Evolutionary conservation across 78 protist species (phyloP).

Genomic region (Guillardia theta): DNA sequence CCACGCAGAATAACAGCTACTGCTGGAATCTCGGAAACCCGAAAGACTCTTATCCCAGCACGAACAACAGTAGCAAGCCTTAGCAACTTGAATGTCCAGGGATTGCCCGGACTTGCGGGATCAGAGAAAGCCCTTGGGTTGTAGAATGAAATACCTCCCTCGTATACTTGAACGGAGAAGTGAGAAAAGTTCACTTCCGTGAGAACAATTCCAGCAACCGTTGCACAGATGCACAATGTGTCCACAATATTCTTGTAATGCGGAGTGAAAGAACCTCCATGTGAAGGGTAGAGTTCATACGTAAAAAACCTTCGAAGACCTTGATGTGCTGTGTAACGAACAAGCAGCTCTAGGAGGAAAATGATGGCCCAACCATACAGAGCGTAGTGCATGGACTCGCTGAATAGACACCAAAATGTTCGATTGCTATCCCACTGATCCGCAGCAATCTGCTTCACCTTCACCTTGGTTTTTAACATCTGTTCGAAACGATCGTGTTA

Average conservation of each 20-base stretch:
- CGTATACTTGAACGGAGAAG: not conserved
- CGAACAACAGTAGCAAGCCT: not conserved
- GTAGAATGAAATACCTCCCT: not conserved
- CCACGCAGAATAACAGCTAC: not conserved
- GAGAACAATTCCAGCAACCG: not conserved
- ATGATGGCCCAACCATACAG: not conserved
- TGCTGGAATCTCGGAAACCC: not conserved
- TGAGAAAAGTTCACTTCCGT: not conserved
- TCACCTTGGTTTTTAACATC: no score
- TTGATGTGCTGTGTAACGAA: not conserved
- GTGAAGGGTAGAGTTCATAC: not conserved
- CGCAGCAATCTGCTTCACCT: not conserved
- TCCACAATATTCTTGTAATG: not conserved
- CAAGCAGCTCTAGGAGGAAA: not conserved
- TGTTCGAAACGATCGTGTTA: not conserved
- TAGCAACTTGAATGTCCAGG: not conserved
- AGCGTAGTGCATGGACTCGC: not conserved
- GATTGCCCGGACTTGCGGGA: not conserved
- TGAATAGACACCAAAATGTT: not conserved
- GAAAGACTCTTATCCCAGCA: not conserved
- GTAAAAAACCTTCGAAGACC: not conserved
- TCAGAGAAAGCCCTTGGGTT: not conserved
- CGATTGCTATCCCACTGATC: not conserved
- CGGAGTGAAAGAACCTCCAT: no score
- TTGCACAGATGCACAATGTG: not conserved